A percentile compares a stretch with the other conserved stretches of the same genome.
These are phyloP conservation scores for Hypoxylon sp. DNA, from an alignment of 2,329 filamentous ascomycete species.

Conservation along the genomic window DNA sequence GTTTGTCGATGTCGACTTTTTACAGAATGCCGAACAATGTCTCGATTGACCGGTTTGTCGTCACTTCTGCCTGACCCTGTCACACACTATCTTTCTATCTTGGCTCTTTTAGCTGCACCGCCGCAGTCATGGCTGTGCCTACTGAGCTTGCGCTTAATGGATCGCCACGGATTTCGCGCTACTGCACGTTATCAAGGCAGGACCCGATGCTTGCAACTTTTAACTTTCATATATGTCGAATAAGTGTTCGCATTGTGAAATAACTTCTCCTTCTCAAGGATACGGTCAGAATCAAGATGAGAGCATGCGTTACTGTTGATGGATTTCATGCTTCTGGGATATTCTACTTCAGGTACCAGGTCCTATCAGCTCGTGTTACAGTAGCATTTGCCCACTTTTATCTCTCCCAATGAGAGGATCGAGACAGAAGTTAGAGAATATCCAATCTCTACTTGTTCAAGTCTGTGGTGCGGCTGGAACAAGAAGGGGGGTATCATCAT, in stretches of 20 bases:
- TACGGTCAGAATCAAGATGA: conserved; percentile 14
- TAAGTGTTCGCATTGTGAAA: conserved; percentile 30
- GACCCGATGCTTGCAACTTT: conserved; percentile 32
- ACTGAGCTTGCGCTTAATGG: conserved; percentile 32
- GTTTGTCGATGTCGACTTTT: conserved; percentile 7
- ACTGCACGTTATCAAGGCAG: conserved; percentile 39
- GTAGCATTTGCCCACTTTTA: conserved; percentile 30
- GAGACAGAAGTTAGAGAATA: conserved; percentile 36
- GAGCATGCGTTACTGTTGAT: conserved; percentile 5
- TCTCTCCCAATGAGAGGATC: conserved; percentile 34
- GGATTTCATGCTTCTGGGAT: conserved; percentile 6
- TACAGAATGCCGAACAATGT: conserved; percentile 9
- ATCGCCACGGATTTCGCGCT: conserved; percentile 32
- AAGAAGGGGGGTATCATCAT: conserved; percentile 22
- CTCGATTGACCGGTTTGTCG: not conserved
- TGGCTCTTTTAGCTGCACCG: conserved; percentile 27
- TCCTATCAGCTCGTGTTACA: conserved; percentile 40
- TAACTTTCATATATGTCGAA: conserved; percentile 13
- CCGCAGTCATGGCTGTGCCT: conserved; percentile 43
- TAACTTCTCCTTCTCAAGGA: conserved; percentile 15
- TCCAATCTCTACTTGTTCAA: conserved; percentile 18
- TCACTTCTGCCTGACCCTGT: conserved; percentile 33
- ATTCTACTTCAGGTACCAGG: conserved; percentile 35
- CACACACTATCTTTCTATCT: conserved; percentile 24
- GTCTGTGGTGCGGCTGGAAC: conserved; percentile 33